A percentile compares a stretch with the other conserved stretches of the same genome.
Evolutionary conservation across 2,329 filamentous ascomycete genomes (phyloP).

Genomic region (Fulvia fulva): DNA sequence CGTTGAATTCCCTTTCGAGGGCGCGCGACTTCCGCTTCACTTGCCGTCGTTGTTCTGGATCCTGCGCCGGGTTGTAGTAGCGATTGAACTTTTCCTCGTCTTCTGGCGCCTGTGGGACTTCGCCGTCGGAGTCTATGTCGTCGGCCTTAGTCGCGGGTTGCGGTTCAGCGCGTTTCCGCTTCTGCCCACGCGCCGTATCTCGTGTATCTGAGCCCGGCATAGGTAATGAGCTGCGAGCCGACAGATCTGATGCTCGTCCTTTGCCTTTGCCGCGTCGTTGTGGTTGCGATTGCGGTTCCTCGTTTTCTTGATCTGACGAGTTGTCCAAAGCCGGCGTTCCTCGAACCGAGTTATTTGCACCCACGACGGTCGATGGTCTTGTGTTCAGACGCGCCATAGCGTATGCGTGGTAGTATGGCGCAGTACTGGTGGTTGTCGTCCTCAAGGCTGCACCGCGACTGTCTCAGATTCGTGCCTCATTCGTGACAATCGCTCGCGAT

Average conservation of each 20-base stretch:
- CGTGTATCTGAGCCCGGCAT: constrained; percentile 38
- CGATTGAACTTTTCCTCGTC: constrained; percentile 31
- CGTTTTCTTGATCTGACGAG: constrained; percentile 46
- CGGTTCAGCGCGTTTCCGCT: constrained; percentile 23
- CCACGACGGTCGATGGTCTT: constrained; percentile 12
- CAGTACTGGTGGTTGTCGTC: neutral
- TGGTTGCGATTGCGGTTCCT: constrained; percentile 24
- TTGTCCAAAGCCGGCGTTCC: neutral
- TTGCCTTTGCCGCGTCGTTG: constrained; percentile 42
- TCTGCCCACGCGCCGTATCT: constrained; percentile 21
- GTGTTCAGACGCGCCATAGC: constrained; percentile 28
- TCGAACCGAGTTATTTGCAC: neutral
- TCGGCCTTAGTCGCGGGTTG: constrained; percentile 11
- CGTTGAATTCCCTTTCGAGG: constrained; percentile 59
- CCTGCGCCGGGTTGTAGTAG: constrained; percentile 78
- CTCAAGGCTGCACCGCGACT: neutral
- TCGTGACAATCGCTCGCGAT: neutral
- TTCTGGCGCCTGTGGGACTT: constrained; percentile 23
- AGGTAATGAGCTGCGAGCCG: constrained; percentile 32
- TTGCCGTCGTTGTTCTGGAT: constrained; percentile 65
- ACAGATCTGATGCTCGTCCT: constrained; percentile 34
- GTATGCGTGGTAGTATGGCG: neutral
- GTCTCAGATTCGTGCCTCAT: neutral
- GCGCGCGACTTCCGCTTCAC: constrained; percentile 68
- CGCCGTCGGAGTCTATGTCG: constrained; percentile 10